Percentiles rank a stretch among this genome's conserved stretches.
These are phyloP conservation scores for Paecilomyces dactylethromorphus DNA, from an alignment of 2,329 filamentous ascomycete genomes.

Conservation along the genomic window DNA sequence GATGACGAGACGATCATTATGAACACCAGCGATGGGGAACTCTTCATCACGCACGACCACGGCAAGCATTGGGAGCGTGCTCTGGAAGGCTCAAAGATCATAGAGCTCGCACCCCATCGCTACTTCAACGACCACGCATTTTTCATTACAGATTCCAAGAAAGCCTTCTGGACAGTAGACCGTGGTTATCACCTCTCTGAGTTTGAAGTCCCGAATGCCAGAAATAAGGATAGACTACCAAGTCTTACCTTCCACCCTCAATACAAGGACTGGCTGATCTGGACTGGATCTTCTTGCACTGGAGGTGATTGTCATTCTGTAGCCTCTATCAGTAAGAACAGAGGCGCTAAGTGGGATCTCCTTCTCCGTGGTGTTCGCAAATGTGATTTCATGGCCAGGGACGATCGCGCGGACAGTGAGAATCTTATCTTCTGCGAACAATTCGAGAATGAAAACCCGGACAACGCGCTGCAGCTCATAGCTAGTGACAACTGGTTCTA, in stretches of 20 bases:
- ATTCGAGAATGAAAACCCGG: conserved; percentile 55
- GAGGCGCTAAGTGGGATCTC: conserved; percentile 70
- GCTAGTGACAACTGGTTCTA: conserved; percentile 74
- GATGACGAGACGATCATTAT: conserved; percentile 68
- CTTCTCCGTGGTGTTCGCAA: conserved; percentile 67
- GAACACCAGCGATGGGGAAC: conserved; percentile 51
- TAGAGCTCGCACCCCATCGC: conserved; percentile 66
- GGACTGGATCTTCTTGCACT: conserved; percentile 69
- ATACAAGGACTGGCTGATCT: conserved; percentile 84
- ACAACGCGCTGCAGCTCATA: conserved; percentile 61
- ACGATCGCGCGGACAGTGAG: conserved; percentile 52
- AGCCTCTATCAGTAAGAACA: conserved; percentile 71
- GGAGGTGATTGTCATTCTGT: conserved; percentile 63
- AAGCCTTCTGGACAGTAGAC: conserved; percentile 74
- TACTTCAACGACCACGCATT: conserved; percentile 82
- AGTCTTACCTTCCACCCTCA: conserved; percentile 76
- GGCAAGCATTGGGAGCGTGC: conserved; percentile 77
- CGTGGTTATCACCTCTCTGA: conserved; percentile 66
- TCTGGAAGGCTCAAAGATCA: conserved; percentile 63
- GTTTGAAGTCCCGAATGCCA: conserved; percentile 63
- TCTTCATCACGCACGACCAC: conserved; percentile 76
- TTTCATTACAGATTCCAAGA: conserved; percentile 65
- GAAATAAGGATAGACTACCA: conserved; percentile 43
- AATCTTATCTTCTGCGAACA: conserved; percentile 61
- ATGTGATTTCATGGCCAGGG: conserved; percentile 78